phyloP scores from a whole-genome alignment of 1,139 yeast species.

The Kodamaea suecica region DNA sequence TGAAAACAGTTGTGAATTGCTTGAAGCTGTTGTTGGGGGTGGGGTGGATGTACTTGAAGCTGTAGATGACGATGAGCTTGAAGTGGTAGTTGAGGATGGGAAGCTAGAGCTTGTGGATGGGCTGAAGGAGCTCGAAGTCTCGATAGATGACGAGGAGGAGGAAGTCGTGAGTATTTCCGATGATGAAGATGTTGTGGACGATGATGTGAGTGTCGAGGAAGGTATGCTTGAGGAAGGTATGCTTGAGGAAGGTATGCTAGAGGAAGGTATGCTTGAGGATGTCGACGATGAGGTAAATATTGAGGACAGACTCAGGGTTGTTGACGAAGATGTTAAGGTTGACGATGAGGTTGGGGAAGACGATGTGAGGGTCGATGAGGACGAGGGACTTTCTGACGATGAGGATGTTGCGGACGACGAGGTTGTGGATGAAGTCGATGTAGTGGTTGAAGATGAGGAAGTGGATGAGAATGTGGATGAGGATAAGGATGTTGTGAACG shows the following conservation, averaged over 20 bases:
- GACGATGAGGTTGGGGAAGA: conserved; percentile 3
- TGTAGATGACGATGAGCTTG: conserved; percentile 5
- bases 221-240: neutral
- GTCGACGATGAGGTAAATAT: conserved; percentile 1
- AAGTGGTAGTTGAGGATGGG: conserved; percentile 5
- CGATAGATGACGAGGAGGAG: conserved; percentile 3
- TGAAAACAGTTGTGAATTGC: conserved; percentile 2
- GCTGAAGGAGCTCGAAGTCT: conserved; percentile 2
- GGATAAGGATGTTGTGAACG: conserved; percentile 2
- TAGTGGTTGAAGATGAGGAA: neutral
- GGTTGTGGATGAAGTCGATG: neutral
- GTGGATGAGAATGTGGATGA: neutral
- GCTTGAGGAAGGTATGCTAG: conserved; percentile 1
- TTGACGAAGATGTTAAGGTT: conserved; percentile 1
- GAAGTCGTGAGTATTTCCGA: conserved; percentile 1
- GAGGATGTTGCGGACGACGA: conserved; percentile 1
- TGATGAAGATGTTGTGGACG: neutral
- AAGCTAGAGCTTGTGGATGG: conserved; percentile 2
- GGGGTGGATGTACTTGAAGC: conserved; percentile 7
- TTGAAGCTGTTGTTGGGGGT: conserved; percentile 13
- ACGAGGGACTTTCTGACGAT: conserved; percentile 2
- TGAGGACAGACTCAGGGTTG: neutral
- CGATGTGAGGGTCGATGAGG: conserved; percentile 1
- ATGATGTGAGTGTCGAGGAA: neutral
- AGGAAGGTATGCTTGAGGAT: neutral